Percentiles rank a stretch among this genome's conserved stretches.
Conservation (phyloP, 2,329 filamentous ascomycete species). For the Sporothrix schenckii region DNA sequence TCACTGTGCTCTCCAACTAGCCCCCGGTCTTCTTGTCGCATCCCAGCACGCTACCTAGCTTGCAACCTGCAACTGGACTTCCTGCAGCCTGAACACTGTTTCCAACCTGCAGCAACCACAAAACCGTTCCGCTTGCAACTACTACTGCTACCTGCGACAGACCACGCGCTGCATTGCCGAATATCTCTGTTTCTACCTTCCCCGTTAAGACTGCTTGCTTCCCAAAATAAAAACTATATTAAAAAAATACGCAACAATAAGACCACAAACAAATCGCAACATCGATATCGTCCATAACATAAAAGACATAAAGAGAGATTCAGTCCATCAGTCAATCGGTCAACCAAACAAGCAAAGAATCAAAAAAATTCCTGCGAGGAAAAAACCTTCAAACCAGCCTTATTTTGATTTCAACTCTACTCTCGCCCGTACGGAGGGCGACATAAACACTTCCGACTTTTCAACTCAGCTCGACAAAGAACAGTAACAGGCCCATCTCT, state of each 20-base stretch:
- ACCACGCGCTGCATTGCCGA: neutral
- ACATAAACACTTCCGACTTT: slow-evolving; percentile 11
- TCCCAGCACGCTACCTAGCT: slow-evolving; percentile 2
- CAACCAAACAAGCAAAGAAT: neutral
- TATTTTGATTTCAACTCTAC: slow-evolving; percentile 12
- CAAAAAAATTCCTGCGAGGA: neutral
- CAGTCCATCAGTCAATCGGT: neutral
- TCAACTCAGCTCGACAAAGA: neutral
- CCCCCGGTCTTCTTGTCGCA: neutral
- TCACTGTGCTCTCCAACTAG: neutral
- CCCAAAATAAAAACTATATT: neutral
- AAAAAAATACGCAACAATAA: neutral
- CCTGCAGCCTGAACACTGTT: neutral
- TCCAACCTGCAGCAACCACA: neutral
- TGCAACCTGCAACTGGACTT: neutral
- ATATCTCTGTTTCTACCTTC: neutral
- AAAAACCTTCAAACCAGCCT: neutral
- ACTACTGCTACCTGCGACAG: slow-evolving; percentile 25
- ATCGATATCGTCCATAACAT: neutral
- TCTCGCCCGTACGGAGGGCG: slow-evolving; percentile 13
- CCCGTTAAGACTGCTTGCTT: neutral
- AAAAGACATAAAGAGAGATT: neutral
- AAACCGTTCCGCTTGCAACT: slow-evolving; percentile 11
- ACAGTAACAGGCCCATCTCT: neutral
- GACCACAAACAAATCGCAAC: neutral